These are phyloP conservation scores for Keqinozyma sinolaborantium DNA, from an alignment of 1,139 yeast genomes.

Conservation along the genomic window DNA sequence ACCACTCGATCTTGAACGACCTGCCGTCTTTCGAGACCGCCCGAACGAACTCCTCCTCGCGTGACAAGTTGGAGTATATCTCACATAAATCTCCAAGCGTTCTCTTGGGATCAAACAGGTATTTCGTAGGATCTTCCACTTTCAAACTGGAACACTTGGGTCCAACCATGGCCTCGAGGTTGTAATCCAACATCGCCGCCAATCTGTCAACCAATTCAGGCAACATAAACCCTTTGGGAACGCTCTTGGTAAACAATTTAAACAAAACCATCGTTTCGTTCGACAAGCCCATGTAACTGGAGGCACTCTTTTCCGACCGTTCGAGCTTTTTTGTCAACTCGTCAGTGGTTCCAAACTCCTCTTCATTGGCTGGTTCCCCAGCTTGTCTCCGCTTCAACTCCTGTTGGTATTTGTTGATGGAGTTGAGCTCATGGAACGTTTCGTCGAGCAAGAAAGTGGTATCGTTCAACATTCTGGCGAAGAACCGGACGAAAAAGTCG, in stretches of 20 bases:
- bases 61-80: constrained; percentile 69
- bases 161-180: constrained; percentile 86
- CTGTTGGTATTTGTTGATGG: constrained; percentile 73
- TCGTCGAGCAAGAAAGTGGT: constrained; percentile 90
- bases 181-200: constrained; percentile 94
- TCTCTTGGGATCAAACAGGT: constrained; percentile 76
- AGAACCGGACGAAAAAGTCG: constrained; percentile 84
- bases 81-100: constrained; percentile 68
- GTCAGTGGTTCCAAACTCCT: constrained; percentile 53
- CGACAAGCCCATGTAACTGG: constrained; percentile 77
- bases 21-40: constrained; percentile 92
- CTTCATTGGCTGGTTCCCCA: constrained; percentile 34
- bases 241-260: constrained; percentile 77
- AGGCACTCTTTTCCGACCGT: constrained; percentile 72
- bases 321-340: constrained; percentile 57
- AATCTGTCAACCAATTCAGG: constrained; percentile 90
- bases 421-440: constrained; percentile 72
- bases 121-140: constrained; percentile 80
- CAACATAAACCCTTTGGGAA: constrained; percentile 81
- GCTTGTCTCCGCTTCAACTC: constrained; percentile 41
- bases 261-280: constrained; percentile 80
- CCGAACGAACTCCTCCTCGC: constrained; percentile 58
- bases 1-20: constrained; percentile 67
- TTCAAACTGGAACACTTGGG: constrained; percentile 88
- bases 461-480: constrained; percentile 93